These are phyloP conservation scores for Globisporangium megalacanthum DNA, from an alignment of 352 stramenopile species.

Conservation along the genomic window DNA sequence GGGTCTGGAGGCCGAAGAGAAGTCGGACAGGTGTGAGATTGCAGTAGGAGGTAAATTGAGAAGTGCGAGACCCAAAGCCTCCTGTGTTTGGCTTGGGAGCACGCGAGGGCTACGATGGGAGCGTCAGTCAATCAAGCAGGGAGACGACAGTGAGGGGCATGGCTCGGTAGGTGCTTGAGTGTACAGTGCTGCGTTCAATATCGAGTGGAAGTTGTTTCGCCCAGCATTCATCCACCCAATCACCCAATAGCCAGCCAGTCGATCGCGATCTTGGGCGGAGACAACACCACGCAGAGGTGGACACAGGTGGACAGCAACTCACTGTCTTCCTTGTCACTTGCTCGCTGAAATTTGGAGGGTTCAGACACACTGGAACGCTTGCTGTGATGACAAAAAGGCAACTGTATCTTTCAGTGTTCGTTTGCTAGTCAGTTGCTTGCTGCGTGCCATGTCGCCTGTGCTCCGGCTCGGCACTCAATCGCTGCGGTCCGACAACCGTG, in stretches of 20 bases:
- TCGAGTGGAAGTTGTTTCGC: no score
- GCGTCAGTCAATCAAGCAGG: background rate
- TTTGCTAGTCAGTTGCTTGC: background rate
- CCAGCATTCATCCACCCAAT: no score
- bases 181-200: no score
- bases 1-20: background rate
- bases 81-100: background rate
- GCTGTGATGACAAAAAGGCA: background rate
- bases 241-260: background rate
- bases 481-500: background rate
- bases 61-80: constrained; percentile 3
- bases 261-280: background rate
- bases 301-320: background rate
- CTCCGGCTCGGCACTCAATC: no score
- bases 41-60: background rate
- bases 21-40: background rate
- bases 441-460: no score
- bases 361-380: background rate
- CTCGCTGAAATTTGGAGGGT: background rate
- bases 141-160: background rate
- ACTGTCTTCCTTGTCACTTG: background rate
- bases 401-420: background rate
- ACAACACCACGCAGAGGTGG: no score
- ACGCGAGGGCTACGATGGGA: background rate
- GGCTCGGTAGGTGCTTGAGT: background rate